A percentile compares a stretch with the other conserved stretches of the same genome.
phyloP scores from a whole-genome alignment of 495 filamentous ascomycete genomes.

The Penicillium alfredii region DNA sequence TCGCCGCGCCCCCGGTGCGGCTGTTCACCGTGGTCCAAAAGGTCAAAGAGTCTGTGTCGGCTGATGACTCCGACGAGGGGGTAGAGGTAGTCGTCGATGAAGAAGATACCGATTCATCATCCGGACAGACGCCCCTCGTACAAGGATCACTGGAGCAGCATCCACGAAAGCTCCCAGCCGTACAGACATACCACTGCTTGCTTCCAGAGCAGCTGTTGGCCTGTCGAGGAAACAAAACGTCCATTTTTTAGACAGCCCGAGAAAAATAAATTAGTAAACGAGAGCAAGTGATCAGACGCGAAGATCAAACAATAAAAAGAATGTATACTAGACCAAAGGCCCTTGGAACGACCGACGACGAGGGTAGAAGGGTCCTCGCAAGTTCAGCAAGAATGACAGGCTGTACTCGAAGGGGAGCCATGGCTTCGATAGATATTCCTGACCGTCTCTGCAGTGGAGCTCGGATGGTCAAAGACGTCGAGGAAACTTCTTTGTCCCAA shows the following conservation, averaged over 20 bases:
- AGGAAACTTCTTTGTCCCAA: conserved; percentile 3
- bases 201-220: conserved; percentile 11
- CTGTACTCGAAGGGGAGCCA: too few species aligned
- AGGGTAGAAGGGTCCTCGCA: too few species aligned
- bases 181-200: conserved; percentile 31
- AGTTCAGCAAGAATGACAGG: too few species aligned
- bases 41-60: not conserved
- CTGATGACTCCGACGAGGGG: not conserved
- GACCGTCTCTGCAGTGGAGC: too few species aligned
- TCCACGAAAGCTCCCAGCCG: conserved; percentile 22
- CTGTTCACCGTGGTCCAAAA: not conserved
- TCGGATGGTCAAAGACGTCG: conserved; percentile 1
- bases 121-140: conserved; percentile 28
- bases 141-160: conserved; percentile 39
- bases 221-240: conserved; percentile 7
- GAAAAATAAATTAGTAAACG: not conserved
- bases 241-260: not conserved
- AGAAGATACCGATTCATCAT: conserved; percentile 10
- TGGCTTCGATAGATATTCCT: conserved; percentile 3
- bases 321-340: too few species aligned
- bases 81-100: not conserved
- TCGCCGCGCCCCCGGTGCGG: not conserved
- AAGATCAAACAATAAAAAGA: not conserved
- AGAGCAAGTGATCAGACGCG: not conserved
- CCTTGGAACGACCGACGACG: too few species aligned